Base-by-base conservation (phyloP, 139 green algal genomes). In the Mesotaenium endlicherianum region DNA sequence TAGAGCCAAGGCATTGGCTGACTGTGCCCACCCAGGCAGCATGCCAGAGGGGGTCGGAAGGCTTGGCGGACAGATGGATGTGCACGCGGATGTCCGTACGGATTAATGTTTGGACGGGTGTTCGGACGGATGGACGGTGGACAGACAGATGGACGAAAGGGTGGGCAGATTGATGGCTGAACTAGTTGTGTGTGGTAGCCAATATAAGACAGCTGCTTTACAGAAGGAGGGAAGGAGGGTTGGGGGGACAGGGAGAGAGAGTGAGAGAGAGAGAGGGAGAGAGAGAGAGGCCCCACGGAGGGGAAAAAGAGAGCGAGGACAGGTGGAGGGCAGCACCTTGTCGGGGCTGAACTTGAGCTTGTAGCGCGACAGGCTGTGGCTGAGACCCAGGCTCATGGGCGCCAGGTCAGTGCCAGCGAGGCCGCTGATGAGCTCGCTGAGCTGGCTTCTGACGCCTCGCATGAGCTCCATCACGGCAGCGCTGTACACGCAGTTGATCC, bases 341-440 rank as follows among this genome's bases (percentile, higher is more conserved):
- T 99, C 96, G 2, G 96, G 97, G 84, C 91, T 97, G 94, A 99
- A 99, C 91, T 99, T 99, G 76, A 99, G 94, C 90, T 99, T 99
- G 92, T 99, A 99, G 49, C 96, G 92, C 0, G 95, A 98, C 47
- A 99, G 90, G 81, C 91, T 96, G 93, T 99, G 96, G 43, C 88
- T 94, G 1, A 99, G 92, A 72, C 96, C 96, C 58, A 99, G 89
- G 8, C 91, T 93, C 96, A 98, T 99, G 75, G 95, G 94, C 4
- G 89, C 89, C 70, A 98, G 85, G 86, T 98, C 94, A 0, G 89
- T 47, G 5, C 88, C 91, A 3, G 71, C 85, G 50, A 98, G 84
- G 1, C 92, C 94, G 44, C 91, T 43, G 77, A 98, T 93, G 1
- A 99, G 93, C 0, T 92, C 92, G 26, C 91, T 85, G 36, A 99